A percentile compares a stretch with the other conserved stretches of the same genome.
Conservation (phyloP, 75 land plant species). For the Adiantum capillusveneris region DNA sequence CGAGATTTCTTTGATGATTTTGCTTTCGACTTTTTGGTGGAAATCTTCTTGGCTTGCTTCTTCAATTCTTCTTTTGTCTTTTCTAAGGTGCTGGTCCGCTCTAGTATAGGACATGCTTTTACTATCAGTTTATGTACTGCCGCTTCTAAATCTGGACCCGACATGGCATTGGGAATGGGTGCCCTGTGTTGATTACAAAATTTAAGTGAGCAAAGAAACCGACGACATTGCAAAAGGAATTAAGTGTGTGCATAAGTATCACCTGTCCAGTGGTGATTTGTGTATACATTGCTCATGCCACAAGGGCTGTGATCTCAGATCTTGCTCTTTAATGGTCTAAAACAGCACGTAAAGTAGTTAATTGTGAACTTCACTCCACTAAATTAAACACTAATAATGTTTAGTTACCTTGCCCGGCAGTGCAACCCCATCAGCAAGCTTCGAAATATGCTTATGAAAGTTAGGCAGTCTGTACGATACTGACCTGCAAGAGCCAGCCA, state of each 20-base stretch:
- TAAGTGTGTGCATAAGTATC: background rate
- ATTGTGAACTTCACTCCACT: background rate
- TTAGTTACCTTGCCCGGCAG: slow-evolving; percentile 59
- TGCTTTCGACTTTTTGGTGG: background rate
- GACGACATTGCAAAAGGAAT: background rate
- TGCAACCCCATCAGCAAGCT: slow-evolving; percentile 67
- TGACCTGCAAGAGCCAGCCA: slow-evolving; percentile 37
- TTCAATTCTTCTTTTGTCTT: background rate
- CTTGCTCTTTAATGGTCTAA: slow-evolving; percentile 34
- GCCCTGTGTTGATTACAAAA: slow-evolving; percentile 33
- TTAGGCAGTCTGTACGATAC: slow-evolving; percentile 53
- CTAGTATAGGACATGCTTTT: slow-evolving; percentile 19
- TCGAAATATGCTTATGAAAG: slow-evolving; percentile 59
- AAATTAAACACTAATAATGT: background rate
- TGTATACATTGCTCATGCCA: slow-evolving; percentile 29
- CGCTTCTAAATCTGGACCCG: slow-evolving; percentile 61
- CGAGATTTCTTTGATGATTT: background rate
- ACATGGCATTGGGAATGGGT: slow-evolving; percentile 66
- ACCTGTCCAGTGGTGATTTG: background rate
- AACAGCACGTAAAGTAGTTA: background rate
- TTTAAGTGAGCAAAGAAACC: background rate
- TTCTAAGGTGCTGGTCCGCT: background rate
- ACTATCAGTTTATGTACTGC: slow-evolving; percentile 75
- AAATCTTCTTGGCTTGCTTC: background rate
- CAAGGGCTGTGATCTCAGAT: slow-evolving; percentile 24